Evolutionary conservation across 768 basidiomycete species (phyloP), one percentile per base, ranked within the genome.

Genomic region (Amanita subjunquillea): DNA sequence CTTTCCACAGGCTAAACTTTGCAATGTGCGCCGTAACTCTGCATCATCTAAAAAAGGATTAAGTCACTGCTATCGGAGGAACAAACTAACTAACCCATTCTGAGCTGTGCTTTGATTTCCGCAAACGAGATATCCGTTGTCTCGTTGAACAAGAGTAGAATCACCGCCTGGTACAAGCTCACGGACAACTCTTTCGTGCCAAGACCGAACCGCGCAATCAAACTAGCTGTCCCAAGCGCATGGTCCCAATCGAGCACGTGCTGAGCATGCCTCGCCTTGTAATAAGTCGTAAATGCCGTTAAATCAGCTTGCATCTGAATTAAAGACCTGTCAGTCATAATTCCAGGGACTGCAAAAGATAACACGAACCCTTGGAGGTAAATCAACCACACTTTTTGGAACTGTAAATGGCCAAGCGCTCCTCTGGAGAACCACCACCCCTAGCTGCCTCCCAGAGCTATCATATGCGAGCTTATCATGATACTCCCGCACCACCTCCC

Each of bases 1-100:
- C 67, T 85, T 93, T 15, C 86, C 95, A 60, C 88, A 87, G 0
- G 95, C 91, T 17, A 99, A 73, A 60, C 91, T 95, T 63, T 99
- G 96, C 6, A 99, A 70, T 0, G 89, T 93, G 48, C 90, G 72
- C n/a, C 79, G 71, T 44, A 96, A 72, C 55, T 94, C 91, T 0
- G 63, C 73, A 37, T 79, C 75, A 27, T 85, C 92, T 92, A 59
- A 34, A 20, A 17, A 50, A 38, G 34, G 25, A 45, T 25, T 1
- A 30, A 10, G n/a, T 30, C 9, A 20, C 15, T 1, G 4, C 15
- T 4, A 42, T n/a, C 10, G 48, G 22, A 47, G 3, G 23, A 57
- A 55, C 27, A 40, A 17, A n/a, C 38, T 23, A 30, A 55, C 87
- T 59, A 48, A 92, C 92, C 85, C 62, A 96, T 80, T 29, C 78